Evolutionary conservation across 192 early-diverging fungal genomes (phyloP), one percentile per base, ranked within the genome.

Genomic region (Spinellus fusiger): DNA sequence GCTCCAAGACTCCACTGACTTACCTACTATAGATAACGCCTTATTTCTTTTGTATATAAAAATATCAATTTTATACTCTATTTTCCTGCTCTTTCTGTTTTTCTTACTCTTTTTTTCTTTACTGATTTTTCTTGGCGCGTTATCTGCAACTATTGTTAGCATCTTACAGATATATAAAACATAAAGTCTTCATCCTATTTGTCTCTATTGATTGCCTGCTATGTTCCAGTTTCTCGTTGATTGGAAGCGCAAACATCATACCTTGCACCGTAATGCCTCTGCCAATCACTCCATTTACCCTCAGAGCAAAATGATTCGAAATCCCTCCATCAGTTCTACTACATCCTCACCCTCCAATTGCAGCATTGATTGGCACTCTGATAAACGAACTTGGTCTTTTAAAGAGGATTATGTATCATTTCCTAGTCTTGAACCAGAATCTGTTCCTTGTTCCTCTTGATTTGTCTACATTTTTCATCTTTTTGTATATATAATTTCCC

Each of bases 321-420:
- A 51, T 29, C 48, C 34, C 26, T 61, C 59, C 18, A 44, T 44
- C 10, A 44, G 18, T 10, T 27, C 31, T 10, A 61, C 13, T 25
- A 29, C 26, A 27, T 51, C 59, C 4, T 51, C 59, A 34, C 29
- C 59, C n/a, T 61, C 59, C 49, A 49, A 50, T 51, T 61, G 48
- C 10, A 61, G 59, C 28, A 61, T 61, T 6, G 48, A 61, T 34
- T 61, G 59, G 59, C 48, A 61, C 37, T 25, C 48, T 4, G 16
- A 22, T 23, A 61, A 61, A 38, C 40, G 59, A 28, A 49, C 59
- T 6, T 27, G 48, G 49, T 61, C 59, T 16, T 61, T 61, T 38
- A 61, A 61, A 61, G 59, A 61, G 5, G 59, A 61, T 4, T 61
- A 61, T 61, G 59, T 61, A 22, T 61, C 59, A 18, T 61, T 61